These are phyloP conservation scores for Escovopsis sp. DNA, from an alignment of 2,329 filamentous ascomycete species.

Conservation along the genomic window DNA sequence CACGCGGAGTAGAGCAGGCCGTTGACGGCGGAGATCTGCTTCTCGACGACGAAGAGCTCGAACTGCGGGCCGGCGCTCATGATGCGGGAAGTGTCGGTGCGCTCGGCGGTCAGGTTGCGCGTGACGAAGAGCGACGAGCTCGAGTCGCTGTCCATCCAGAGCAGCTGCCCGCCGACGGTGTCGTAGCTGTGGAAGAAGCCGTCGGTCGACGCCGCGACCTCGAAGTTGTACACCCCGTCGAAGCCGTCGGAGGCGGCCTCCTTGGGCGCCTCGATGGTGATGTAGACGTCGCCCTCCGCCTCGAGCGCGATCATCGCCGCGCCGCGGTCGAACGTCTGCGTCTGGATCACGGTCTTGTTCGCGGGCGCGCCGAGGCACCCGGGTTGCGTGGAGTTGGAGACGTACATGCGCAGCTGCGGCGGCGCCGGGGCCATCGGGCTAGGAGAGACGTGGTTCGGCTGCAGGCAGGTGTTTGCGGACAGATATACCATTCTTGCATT, in stretches of 20 bases:
- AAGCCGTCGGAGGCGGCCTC: slow-evolving; percentile 41
- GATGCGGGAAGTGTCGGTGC: slow-evolving; percentile 37
- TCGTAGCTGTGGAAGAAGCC: slow-evolving; percentile 55
- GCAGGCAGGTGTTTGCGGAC: slow-evolving; percentile 72
- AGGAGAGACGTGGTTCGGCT: slow-evolving; percentile 39
- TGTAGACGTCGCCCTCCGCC: slow-evolving; percentile 53
- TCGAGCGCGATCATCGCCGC: slow-evolving; percentile 51
- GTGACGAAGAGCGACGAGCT: slow-evolving; percentile 67
- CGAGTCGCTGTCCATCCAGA: slow-evolving; percentile 75
- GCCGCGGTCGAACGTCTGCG: slow-evolving; percentile 46
- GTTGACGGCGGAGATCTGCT: slow-evolving; percentile 40
- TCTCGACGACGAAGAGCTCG: slow-evolving; percentile 60
- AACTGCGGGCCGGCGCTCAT: slow-evolving; percentile 46
- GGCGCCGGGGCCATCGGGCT: slow-evolving; percentile 20
- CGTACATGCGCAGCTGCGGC: slow-evolving; percentile 63
- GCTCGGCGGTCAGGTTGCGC: slow-evolving; percentile 50
- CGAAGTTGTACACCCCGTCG: slow-evolving; percentile 58
- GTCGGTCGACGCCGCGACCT: slow-evolving; percentile 73
- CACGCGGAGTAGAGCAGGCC: slow-evolving; percentile 74
- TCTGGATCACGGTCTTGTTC: slow-evolving; percentile 12
- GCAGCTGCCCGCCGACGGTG: slow-evolving; percentile 36
- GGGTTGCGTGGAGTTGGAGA: slow-evolving; percentile 40
- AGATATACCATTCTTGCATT: slow-evolving; percentile 48
- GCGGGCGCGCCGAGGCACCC: slow-evolving; percentile 15
- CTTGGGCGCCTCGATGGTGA: slow-evolving; percentile 56